These are phyloP conservation scores for Ustilago cynodontis DNA, from an alignment of 1,284 basidiomycete genomes.

Conservation along the genomic window DNA sequence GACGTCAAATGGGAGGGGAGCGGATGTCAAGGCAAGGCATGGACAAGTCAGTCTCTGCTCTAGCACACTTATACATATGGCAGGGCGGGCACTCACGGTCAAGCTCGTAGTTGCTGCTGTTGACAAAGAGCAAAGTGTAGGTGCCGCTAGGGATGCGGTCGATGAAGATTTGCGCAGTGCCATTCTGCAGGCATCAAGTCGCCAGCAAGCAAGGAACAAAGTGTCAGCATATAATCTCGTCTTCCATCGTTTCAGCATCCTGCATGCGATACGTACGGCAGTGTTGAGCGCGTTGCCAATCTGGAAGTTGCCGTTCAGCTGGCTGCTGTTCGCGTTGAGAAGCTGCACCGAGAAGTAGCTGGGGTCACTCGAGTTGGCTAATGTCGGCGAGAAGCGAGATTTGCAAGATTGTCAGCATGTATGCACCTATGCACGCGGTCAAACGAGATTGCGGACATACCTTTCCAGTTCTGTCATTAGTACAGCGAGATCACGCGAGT, in stretches of 20 bases:
- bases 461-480: slow-evolving; percentile 43
- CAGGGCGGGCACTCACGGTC: slow-evolving; percentile 23
- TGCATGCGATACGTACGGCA: slow-evolving; percentile 2
- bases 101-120: slow-evolving; percentile 57
- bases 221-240: neutral
- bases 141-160: slow-evolving; percentile 50
- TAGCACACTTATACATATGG: neutral
- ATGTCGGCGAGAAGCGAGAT: neutral
- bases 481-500: too few relatives aligned
- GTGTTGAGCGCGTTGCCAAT: slow-evolving; percentile 54
- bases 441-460: slow-evolving; percentile 9
- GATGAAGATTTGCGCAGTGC: slow-evolving; percentile 53
- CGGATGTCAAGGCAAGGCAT: neutral
- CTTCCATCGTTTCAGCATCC: neutral
- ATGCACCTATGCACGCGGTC: neutral
- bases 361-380: slow-evolving; percentile 55
- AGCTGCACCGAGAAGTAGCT: slow-evolving; percentile 54
- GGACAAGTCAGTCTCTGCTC: neutral
- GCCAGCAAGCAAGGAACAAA: neutral
- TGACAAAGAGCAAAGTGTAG: slow-evolving; percentile 55
- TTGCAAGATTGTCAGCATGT: slow-evolving; percentile 6
- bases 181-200: slow-evolving; percentile 18
- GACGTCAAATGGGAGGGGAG: neutral
- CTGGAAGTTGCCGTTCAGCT: slow-evolving; percentile 60
- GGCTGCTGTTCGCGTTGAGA: slow-evolving; percentile 46